Evolutionary conservation across 495 filamentous ascomycete genomes (phyloP).

Genomic region (Penicillium crystallinum): DNA sequence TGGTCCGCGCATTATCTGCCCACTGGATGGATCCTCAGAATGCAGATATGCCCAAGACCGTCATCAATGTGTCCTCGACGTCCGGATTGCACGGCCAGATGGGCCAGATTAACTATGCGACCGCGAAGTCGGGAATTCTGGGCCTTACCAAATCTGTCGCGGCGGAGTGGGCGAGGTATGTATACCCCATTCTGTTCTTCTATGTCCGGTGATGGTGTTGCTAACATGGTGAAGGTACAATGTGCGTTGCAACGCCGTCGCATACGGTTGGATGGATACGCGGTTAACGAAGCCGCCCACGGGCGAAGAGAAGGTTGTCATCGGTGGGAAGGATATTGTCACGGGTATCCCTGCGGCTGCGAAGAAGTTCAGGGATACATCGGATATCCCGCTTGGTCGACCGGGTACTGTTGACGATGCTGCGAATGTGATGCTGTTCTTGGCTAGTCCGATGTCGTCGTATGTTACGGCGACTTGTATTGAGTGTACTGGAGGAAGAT

Average conservation of each 20-base stretch:
- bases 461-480: conserved; percentile 41
- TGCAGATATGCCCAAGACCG: conserved; percentile 60
- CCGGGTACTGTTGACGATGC: conserved; percentile 66
- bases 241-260: conserved; percentile 68
- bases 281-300: conserved; percentile 60
- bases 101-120: conserved; percentile 68
- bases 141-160: conserved; percentile 71
- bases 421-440: conserved; percentile 61
- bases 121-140: conserved; percentile 64
- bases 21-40: conserved; percentile 56
- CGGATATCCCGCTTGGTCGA: conserved; percentile 63
- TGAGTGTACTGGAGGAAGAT: conserved; percentile 14
- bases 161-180: conserved; percentile 68
- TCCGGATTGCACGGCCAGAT: conserved; percentile 66
- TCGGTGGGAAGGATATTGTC: conserved; percentile 44
- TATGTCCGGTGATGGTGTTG: not conserved
- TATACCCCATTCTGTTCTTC: not conserved
- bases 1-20: conserved; percentile 61
- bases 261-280: conserved; percentile 66
- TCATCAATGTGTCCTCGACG: conserved; percentile 67
- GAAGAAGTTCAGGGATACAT: conserved; percentile 26
- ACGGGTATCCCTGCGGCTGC: conserved; percentile 15
- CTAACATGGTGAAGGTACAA: conserved; percentile 42
- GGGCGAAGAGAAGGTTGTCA: conserved; percentile 54
- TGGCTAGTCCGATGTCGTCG: conserved; percentile 61